phyloP scores from a whole-genome alignment of 2,329 filamentous ascomycete species.

The Colletotrichum paranaense region DNA sequence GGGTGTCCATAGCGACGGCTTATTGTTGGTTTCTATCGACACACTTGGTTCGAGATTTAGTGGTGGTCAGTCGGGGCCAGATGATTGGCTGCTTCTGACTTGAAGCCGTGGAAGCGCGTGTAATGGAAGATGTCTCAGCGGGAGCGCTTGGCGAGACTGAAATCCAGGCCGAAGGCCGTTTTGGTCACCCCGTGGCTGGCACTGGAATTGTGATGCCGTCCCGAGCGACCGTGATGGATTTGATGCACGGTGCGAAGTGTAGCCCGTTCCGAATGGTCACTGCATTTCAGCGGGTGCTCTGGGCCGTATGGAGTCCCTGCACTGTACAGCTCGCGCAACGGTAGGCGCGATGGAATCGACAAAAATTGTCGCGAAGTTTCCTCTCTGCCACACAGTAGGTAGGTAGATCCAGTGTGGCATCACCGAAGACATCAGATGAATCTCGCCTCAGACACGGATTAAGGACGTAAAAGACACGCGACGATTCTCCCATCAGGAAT shows the following conservation, averaged over 20 bases:
- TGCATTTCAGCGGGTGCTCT: not conserved
- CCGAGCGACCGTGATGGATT: conserved; percentile 19
- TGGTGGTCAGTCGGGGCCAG: not conserved
- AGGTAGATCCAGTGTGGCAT: not conserved
- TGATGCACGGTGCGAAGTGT: conserved; percentile 29
- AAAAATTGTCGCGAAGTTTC: not conserved
- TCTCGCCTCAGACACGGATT: not conserved
- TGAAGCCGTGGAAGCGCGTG: not conserved
- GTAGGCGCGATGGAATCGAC: not conserved
- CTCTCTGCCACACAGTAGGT: not conserved
- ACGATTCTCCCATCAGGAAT: not conserved
- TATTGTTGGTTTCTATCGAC: not conserved
- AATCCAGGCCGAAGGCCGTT: not conserved
- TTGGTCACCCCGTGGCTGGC: not conserved
- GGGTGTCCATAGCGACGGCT: conserved; percentile 27
- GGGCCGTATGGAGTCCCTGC: not conserved
- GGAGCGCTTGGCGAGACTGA: not conserved
- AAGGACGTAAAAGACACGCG: not conserved
- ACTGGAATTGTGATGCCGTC: conserved; percentile 25
- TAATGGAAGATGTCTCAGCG: not conserved
- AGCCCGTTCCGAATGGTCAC: not conserved
- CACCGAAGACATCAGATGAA: not conserved
- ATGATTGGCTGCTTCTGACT: not conserved
- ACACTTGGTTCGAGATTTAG: not conserved
- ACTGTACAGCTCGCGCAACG: conserved; percentile 1